Base-by-base conservation (phyloP, 1,284 basidiomycete species). In the Athelia sp. region DNA sequence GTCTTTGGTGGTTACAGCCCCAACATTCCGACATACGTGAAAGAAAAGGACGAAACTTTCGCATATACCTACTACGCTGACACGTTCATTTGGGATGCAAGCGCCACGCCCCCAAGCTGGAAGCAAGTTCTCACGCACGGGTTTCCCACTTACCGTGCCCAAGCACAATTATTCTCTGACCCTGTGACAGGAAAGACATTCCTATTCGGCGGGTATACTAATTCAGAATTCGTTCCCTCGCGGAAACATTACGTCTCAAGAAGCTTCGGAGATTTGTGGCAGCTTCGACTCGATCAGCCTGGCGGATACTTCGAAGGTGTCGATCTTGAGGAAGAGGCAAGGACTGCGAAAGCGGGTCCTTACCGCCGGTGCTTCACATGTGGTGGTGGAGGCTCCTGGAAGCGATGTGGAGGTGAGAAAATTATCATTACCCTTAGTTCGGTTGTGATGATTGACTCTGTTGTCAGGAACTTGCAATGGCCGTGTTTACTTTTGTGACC, bases 331-430 rank as follows among this genome's bases (percentile, higher is more conserved):
- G 68, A 70, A 35, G 73, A 72, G 59, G 60, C 59, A 23, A 59
- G 64, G 40, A 65, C 60, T 6, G 70, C 70, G 35, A 61, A 55
- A 51, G 55, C 63, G 13, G 71, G 71, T 2, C 72, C 72, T 17
- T 75, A 70, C 69, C 65, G 68, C 56, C 53, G 68, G n/a, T 74
- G 71, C 54, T 73, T 70, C 53, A 58, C 55, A 14, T 74, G 72
- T 53, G 69, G 66, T 1, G 58, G 58, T 18, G 63, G 64, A 6
- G 71, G 68, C 2, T 52, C 54, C 6, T 71, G 70, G 67, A 67
- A 66, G 56, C 72, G 68, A 53, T 73, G 73, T 50, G 68, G 66
- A 45, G 69, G 70, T 67, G 32, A 50, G 61, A 9, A 6, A 40
- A 40, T 40, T n/a, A 9, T 40, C 19, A 4, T 40, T 9, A 8